Evolutionary conservation across 1,139 yeast species (phyloP).

Genomic region (Pichia sp.): DNA sequence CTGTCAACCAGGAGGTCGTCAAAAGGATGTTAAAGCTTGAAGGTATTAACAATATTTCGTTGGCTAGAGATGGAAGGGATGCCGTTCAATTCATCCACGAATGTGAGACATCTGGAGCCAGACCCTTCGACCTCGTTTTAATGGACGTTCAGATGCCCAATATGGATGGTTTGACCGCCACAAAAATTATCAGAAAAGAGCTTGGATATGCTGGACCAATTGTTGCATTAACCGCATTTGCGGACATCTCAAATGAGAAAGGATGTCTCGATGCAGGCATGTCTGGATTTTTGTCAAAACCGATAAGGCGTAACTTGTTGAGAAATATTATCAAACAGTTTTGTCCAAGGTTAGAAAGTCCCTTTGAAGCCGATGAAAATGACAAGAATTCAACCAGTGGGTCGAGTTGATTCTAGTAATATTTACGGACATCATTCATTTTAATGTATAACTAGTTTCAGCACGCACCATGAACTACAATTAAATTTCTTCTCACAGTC

Average conservation of each 20-base stretch:
- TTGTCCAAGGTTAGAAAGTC: conserved; percentile 26
- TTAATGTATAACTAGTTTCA: too few relatives aligned
- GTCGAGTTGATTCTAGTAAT: too few relatives aligned
- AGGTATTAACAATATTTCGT: conserved; percentile 60
- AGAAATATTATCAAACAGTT: conserved; percentile 44
- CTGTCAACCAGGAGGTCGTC: conserved; percentile 87
- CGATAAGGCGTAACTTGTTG: conserved; percentile 66
- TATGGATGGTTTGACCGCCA: conserved; percentile 80
- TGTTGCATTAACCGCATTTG: conserved; percentile 91
- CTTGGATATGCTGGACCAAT: conserved; percentile 66
- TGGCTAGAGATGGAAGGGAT: conserved; percentile 88
- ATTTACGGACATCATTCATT: too few relatives aligned
- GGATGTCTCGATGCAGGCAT: conserved; percentile 79
- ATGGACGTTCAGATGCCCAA: conserved; percentile 99
- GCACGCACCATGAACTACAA: too few relatives aligned
- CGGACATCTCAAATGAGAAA: conserved; percentile 76
- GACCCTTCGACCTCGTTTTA: conserved; percentile 64
- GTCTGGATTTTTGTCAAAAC: conserved; percentile 84
- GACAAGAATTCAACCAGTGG: conserved; percentile 1
- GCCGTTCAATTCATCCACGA: conserved; percentile 62
- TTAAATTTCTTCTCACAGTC: too few relatives aligned
- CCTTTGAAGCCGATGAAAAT: conserved; percentile 4
- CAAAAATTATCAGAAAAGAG: conserved; percentile 61
- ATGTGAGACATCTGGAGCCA: conserved; percentile 20
- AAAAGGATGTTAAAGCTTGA: conserved; percentile 76